Base-by-base conservation (phyloP, 352 stramenopile species). In the Phytophthora pisi region DNA sequence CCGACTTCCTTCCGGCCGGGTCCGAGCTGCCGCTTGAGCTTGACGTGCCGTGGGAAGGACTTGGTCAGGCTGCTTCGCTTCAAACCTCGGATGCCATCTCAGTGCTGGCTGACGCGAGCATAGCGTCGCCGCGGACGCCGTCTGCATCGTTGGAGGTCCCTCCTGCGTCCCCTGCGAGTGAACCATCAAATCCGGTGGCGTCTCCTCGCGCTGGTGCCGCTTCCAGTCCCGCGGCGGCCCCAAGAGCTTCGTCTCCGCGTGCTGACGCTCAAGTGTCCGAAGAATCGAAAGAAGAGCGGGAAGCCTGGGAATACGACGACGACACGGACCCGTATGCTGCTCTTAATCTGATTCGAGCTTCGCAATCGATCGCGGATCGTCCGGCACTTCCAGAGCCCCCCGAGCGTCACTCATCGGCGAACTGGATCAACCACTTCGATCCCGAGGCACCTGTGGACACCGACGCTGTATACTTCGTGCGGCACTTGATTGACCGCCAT, bases 331-430 rank as follows among this genome's bases (percentile, higher is more conserved):
- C 38, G 15, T 45, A 20, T 4, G 38, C 38, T 16, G 11, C 38
- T 16, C 3, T 18, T 4, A 45, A 45, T 13, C 16, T 45, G 38
- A 45, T 45, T 18, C 10, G 38, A 16, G 38, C 38, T 8, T 45
- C 13, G 38, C 38, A n/a, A 15, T 92, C 2, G 38, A 43, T 43
- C 3, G 3, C 38, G 10, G 38, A n/a, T 6, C 38, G 38, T 4
- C 38, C 38, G 0, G 9, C 10, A n/a, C 0, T 43, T 16, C 13
- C 38, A n/a, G 11, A 16, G 38, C 9, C 38, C 15, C 38, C 38
- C 5, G 11, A 5, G 15, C 38, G 38, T n/a, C 38, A n/a, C 15
- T 1, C 38, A 1, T 18, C 38, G 10, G 10, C 38, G 10, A n/a
- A n/a, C 11, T 43, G 38, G 38, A 18, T n/a, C 10, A 43, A 43